These are phyloP conservation scores for Carex arenaria DNA, from an alignment of 202 grass and related monocot genomes.

Conservation along the genomic window DNA sequence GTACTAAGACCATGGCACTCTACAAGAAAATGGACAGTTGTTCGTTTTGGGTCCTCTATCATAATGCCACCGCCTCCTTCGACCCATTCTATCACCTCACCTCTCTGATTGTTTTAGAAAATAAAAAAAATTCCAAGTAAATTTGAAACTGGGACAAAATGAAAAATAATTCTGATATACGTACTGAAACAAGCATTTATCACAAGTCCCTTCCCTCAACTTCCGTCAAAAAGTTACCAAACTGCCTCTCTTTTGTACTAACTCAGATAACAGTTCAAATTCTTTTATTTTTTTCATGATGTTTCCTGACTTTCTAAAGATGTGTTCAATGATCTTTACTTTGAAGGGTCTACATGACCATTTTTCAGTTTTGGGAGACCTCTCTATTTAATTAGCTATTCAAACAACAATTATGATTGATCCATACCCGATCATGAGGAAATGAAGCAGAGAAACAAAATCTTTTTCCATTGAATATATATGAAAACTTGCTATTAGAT, in stretches of 20 bases:
- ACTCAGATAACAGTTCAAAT: neutral
- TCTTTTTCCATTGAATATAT: constrained; percentile 63
- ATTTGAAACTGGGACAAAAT: neutral
- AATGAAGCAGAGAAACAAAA: constrained; percentile 90
- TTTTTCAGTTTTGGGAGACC: neutral
- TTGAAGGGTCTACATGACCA: neutral
- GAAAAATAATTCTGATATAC: constrained; percentile 2
- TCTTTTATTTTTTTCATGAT: neutral
- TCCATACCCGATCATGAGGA: constrained; percentile 55
- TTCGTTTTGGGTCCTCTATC: constrained; percentile 45
- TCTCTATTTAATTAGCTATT: neutral
- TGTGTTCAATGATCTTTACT: neutral
- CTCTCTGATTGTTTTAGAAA: constrained; percentile 49
- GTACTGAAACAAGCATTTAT: neutral
- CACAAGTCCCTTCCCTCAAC: neutral
- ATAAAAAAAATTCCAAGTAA: neutral
- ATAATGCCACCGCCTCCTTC: constrained; percentile 57
- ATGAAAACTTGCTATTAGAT: constrained; percentile 39
- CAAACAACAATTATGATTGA: neutral
- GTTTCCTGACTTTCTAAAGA: neutral
- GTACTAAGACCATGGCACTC: constrained; percentile 55
- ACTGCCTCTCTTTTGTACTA: neutral
- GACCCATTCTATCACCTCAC: constrained; percentile 88
- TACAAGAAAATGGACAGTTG: constrained; percentile 55
- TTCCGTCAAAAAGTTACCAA: neutral